A percentile compares a stretch with the other conserved stretches of the same genome.
phyloP scores from a whole-genome alignment of 2,329 filamentous ascomycete species.

The Trichoderma brevicompactum region DNA sequence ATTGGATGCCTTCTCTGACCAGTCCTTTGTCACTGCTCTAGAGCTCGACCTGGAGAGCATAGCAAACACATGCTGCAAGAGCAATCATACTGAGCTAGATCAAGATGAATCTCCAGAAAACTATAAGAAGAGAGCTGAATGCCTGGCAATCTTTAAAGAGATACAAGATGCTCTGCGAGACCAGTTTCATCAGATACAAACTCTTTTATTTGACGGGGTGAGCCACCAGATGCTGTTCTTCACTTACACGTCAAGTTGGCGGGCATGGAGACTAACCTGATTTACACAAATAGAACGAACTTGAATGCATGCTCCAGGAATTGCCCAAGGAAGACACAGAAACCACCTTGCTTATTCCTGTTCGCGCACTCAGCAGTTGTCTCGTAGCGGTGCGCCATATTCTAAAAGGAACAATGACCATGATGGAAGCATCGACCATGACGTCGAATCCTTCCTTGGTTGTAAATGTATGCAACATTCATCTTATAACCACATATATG shows the following conservation, averaged over 20 bases:
- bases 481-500: neutral
- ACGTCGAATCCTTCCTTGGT: neutral
- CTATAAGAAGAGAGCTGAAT: neutral
- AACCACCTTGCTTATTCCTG: neutral
- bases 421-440: slow-evolving; percentile 5
- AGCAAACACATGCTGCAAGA: neutral
- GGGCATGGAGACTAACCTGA: neutral
- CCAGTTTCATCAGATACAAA: slow-evolving; percentile 1
- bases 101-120: too few species aligned
- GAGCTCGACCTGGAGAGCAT: fast-evolving
- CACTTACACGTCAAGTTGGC: neutral
- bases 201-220: neutral
- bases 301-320: neutral
- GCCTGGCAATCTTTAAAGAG: neutral
- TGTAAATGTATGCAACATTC: neutral
- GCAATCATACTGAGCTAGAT: neutral
- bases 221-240: neutral
- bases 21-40: neutral
- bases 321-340: neutral
- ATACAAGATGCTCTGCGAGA: neutral
- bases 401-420: neutral
- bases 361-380: neutral
- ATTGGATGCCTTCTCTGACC: neutral
- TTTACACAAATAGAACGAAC: neutral
- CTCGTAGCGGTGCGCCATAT: neutral